These are phyloP conservation scores for Apiospora arundinis DNA, from an alignment of 2,329 filamentous ascomycete genomes.

Conservation along the genomic window DNA sequence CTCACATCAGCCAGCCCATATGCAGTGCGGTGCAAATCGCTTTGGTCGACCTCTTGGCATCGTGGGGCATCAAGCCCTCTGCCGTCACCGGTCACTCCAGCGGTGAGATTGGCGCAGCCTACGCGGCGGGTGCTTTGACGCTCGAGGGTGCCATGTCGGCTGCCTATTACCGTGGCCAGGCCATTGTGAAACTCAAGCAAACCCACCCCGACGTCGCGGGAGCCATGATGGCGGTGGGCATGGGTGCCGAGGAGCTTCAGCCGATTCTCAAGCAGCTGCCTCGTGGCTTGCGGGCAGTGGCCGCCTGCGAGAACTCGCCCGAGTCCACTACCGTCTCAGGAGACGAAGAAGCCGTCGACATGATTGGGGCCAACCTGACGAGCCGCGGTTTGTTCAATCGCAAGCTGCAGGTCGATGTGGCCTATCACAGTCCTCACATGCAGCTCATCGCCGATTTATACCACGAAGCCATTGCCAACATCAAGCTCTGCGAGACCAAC, in stretches of 20 bases:
- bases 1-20: conserved; percentile 42
- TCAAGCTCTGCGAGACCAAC: conserved; percentile 25
- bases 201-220: conserved; percentile 48
- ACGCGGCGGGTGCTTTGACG: conserved; percentile 36
- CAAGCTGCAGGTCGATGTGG: conserved; percentile 34
- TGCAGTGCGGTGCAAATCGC: conserved; percentile 51
- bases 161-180: conserved; percentile 46
- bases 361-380: conserved; percentile 30
- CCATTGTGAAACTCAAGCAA: conserved; percentile 46
- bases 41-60: conserved; percentile 44
- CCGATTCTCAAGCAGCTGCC: conserved; percentile 32
- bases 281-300: conserved; percentile 33
- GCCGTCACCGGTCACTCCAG: conserved; percentile 37
- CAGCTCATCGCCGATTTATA: conserved; percentile 35
- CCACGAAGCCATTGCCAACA: conserved; percentile 26
- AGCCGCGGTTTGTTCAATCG: conserved; percentile 31
- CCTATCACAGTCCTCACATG: conserved; percentile 37
- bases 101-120: conserved; percentile 34
- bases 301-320: conserved; percentile 36
- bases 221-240: conserved; percentile 61
- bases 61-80: conserved; percentile 36
- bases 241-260: conserved; percentile 46
- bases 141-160: conserved; percentile 34
- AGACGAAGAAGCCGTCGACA: conserved; percentile 31
- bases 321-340: conserved; percentile 33